Conservation (phyloP, 805 yeast genomes). For the Metschnikowia amazonensis region DNA sequence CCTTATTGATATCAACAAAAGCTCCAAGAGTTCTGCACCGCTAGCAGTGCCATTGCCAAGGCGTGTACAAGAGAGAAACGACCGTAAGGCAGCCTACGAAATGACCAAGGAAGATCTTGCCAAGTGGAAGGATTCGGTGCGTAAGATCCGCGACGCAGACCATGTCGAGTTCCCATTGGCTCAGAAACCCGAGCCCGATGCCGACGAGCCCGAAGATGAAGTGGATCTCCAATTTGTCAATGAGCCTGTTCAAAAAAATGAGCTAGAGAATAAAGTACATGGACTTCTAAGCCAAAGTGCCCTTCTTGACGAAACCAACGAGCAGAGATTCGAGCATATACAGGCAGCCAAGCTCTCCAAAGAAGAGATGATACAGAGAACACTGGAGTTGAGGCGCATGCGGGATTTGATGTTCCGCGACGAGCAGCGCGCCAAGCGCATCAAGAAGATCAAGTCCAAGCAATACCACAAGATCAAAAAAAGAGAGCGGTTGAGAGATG, state of each 20-base stretch:
- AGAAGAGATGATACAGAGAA: slow-evolving; percentile 70
- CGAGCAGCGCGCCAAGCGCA: slow-evolving; percentile 82
- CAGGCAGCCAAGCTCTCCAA: slow-evolving; percentile 76
- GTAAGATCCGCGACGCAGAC: slow-evolving; percentile 77
- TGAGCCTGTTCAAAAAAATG: slow-evolving; percentile 40
- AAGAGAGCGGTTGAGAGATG: slow-evolving; percentile 71
- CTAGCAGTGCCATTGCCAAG: slow-evolving; percentile 80
- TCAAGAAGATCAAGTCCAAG: slow-evolving; percentile 93
- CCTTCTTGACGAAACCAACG: slow-evolving; percentile 66
- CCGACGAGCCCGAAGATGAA: slow-evolving; percentile 25
- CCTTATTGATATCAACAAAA: slow-evolving; percentile 39
- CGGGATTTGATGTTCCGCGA: slow-evolving; percentile 96
- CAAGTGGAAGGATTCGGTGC: slow-evolving; percentile 85
- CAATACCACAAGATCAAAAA: slow-evolving; percentile 81
- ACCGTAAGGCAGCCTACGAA: slow-evolving; percentile 86
- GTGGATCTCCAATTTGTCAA: slow-evolving; percentile 24
- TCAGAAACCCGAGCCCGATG: slow-evolving; percentile 25
- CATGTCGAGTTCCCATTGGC: slow-evolving; percentile 74
- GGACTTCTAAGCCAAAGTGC: slow-evolving; percentile 60
- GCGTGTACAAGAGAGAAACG: slow-evolving; percentile 79
- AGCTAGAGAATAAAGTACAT: slow-evolving; percentile 64
- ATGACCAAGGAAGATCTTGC: slow-evolving; percentile 80
- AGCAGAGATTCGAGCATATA: slow-evolving; percentile 82
- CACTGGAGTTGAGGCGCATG: slow-evolving; percentile 83
- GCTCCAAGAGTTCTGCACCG: slow-evolving; percentile 38